phyloP scores from a whole-genome alignment of 2,329 filamentous ascomycete species.

The Monilinia aucupariae region DNA sequence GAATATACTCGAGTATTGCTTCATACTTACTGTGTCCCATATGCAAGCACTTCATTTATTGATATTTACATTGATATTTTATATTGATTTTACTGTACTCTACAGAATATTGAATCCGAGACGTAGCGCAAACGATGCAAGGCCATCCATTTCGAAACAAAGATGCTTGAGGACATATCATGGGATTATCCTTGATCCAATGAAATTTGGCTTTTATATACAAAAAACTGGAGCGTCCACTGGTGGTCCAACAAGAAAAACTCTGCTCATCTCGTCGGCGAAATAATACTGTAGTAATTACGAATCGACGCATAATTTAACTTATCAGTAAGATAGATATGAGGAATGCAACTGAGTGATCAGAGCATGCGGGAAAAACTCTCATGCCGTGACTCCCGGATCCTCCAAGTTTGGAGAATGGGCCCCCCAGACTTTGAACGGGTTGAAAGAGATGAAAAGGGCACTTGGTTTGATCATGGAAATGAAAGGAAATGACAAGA shows the following conservation, averaged over 20 bases:
- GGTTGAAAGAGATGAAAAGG: background rate
- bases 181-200: background rate
- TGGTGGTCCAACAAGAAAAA: too few species aligned
- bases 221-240: background rate
- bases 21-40: background rate
- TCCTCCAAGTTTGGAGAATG: background rate
- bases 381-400: background rate
- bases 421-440: background rate
- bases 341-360: background rate
- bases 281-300: too few species aligned
- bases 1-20: background rate
- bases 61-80: too few species aligned
- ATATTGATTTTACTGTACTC: too few species aligned
- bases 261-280: constrained; percentile 1
- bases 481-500: too few species aligned
- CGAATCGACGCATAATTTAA: too few species aligned
- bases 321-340: too few species aligned
- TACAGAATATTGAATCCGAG: background rate
- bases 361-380: constrained; percentile 1
- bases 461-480: too few species aligned
- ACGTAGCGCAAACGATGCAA: background rate
- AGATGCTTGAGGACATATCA: background rate
- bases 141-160: constrained; percentile 6
- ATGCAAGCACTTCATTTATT: background rate
- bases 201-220: too few species aligned